Conservation (phyloP, 78 protist species). For the Protostelium mycophagum region DNA sequence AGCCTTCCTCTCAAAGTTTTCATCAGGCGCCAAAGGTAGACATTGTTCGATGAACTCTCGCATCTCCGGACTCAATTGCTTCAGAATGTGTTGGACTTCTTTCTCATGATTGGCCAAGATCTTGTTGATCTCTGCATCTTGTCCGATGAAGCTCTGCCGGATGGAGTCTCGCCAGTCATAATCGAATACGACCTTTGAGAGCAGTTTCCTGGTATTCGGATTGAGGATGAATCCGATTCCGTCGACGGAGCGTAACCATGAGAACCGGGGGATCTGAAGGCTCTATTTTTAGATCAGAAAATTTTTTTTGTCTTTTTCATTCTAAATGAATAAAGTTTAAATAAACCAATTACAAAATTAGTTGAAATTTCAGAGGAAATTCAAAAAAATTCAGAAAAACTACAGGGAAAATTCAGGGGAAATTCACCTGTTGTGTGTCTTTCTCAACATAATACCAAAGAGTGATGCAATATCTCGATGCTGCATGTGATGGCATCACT, state of each 20-base stretch:
- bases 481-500: not conserved
- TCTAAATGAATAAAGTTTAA: no score
- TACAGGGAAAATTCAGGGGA: not conserved
- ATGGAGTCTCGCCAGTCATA: not conserved
- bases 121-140: not conserved
- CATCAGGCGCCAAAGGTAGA: not conserved
- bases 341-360: no score
- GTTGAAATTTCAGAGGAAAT: no score
- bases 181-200: not conserved
- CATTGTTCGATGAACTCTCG: not conserved
- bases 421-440: not conserved
- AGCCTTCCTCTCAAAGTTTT: no score
- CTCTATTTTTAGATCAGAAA: not conserved
- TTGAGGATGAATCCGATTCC: not conserved
- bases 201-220: not conserved
- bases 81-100: not conserved
- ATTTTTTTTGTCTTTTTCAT: no score
- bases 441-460: not conserved
- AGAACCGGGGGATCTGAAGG: not conserved
- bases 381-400: no score
- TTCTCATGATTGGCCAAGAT: not conserved
- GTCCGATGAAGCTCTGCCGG: not conserved
- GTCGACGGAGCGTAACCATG: not conserved
- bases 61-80: not conserved
- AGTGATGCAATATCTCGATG: not conserved